A percentile compares a stretch with the other conserved stretches of the same genome.
These are phyloP conservation scores for Mycena citricolor DNA, from an alignment of 1,284 basidiomycete species.

Conservation along the genomic window DNA sequence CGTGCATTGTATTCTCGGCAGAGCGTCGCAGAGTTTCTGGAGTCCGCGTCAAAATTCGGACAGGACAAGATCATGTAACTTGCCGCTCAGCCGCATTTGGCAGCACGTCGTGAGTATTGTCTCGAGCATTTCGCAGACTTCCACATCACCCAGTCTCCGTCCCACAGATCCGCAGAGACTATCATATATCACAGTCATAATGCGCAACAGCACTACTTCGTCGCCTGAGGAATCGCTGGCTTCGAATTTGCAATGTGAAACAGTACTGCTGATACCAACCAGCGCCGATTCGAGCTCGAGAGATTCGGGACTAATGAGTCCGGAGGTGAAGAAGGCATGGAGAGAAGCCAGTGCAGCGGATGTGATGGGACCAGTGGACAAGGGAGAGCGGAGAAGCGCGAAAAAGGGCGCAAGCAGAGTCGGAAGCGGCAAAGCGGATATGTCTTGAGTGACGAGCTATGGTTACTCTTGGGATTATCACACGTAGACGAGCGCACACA, in stretches of 20 bases:
- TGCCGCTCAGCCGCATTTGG: constrained; percentile 92
- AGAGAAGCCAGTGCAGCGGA: constrained; percentile 85
- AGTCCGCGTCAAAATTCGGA: constrained; percentile 15
- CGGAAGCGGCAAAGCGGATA: constrained; percentile 54
- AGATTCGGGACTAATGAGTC: constrained; percentile 62
- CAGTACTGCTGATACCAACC: constrained; percentile 83
- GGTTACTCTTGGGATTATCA: constrained; percentile 2
- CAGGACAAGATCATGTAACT: constrained; percentile 34
- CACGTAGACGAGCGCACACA: constrained; percentile 36
- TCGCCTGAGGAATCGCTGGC: constrained; percentile 94
- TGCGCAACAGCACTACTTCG: constrained; percentile 91
- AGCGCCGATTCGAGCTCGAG: constrained; percentile 63
- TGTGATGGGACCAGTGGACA: constrained; percentile 94
- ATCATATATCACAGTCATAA: constrained; percentile 89
- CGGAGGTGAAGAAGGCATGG: constrained; percentile 83
- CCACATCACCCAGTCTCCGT: constrained; percentile 79
- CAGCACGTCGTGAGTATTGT: constrained; percentile 97
- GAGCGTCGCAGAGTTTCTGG: constrained; percentile 85
- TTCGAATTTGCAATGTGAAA: constrained; percentile 97
- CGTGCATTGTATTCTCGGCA: constrained; percentile 94
- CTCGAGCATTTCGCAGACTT: constrained; percentile 98
- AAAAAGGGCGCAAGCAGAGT: constrained; percentile 87
- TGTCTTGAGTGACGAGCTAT: constrained; percentile 45
- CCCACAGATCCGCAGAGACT: constrained; percentile 75
- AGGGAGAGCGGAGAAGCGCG: constrained; percentile 86